Evolutionary conservation across 225 moss, liverwort and hornwort genomes (phyloP).

Genomic region (Bryoerythrophyllum caledonicum): DNA sequence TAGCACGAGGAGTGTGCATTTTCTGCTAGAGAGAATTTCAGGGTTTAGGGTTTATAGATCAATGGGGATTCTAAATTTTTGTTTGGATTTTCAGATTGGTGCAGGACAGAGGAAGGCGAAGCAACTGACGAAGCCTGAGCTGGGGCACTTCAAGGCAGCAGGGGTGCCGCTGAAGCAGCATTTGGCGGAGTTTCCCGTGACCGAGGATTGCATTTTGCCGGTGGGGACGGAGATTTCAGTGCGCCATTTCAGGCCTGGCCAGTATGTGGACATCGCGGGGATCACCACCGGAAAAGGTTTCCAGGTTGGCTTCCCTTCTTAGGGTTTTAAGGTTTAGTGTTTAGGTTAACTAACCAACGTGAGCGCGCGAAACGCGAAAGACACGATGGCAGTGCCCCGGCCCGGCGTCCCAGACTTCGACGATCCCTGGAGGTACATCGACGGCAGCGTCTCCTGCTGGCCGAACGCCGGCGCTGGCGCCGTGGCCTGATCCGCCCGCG

Average conservation of each 20-base stretch:
- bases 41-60: no score
- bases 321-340: no score
- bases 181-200: constrained; percentile 91
- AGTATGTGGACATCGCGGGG: constrained; percentile 91
- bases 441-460: neutral
- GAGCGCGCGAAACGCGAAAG: constrained; percentile 13
- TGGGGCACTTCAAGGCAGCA: constrained; percentile 91
- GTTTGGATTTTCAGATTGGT: constrained; percentile 61
- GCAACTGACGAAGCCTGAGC: constrained; percentile 92
- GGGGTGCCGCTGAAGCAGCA: constrained; percentile 93
- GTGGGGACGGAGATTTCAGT: constrained; percentile 80
- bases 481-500: neutral
- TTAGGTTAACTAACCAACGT: no score
- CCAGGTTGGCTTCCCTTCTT: constrained; percentile 59
- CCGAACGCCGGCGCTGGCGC: neutral
- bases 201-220: constrained; percentile 82
- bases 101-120: constrained; percentile 97
- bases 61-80: neutral
- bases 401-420: neutral
- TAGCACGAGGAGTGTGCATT: no score
- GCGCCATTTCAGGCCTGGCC: constrained; percentile 91
- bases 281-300: constrained; percentile 98
- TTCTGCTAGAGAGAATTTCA: no score
- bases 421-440: constrained; percentile 14
- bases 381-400: neutral